Evolutionary conservation across 306 rosid species (phyloP).

Genomic region (Citrullus colocynthis): DNA sequence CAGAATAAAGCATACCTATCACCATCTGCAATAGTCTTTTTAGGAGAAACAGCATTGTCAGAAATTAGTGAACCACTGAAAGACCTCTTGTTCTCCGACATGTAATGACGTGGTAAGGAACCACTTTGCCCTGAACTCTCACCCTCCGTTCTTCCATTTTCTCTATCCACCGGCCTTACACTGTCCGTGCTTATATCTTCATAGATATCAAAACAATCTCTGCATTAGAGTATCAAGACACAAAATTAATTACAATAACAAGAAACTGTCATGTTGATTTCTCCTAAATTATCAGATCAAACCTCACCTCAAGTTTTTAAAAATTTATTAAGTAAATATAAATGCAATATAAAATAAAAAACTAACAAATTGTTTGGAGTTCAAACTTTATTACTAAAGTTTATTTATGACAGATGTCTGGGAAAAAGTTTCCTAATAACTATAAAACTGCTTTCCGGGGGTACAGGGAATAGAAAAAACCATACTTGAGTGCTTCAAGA

Average conservation of each 20-base stretch:
- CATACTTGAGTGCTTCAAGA: slow-evolving; percentile 15
- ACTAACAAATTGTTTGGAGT: neutral
- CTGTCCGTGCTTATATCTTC: slow-evolving; percentile 4
- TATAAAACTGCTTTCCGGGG: neutral
- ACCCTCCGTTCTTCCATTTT: slow-evolving; percentile 34
- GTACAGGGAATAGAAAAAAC: neutral
- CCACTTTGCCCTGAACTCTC: slow-evolving; percentile 34
- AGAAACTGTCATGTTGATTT: neutral
- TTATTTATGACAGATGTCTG: neutral
- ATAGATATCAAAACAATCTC: slow-evolving; percentile 18
- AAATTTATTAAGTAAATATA: neutral
- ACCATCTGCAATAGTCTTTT: slow-evolving; percentile 3
- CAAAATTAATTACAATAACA: neutral
- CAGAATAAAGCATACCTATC: slow-evolving; percentile 8
- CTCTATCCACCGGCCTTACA: slow-evolving; percentile 15
- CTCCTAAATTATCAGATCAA: neutral
- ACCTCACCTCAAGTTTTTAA: neutral
- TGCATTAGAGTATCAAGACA: neutral
- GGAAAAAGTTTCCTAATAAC: neutral
- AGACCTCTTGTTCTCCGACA: slow-evolving; percentile 5
- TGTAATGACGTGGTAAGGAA: slow-evolving; percentile 18
- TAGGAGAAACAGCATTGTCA: slow-evolving; percentile 7
- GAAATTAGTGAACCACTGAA: slow-evolving; percentile 9
- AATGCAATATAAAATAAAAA: neutral
- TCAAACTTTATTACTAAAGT: neutral